These are phyloP conservation scores for Haplosporangium gracile DNA, from an alignment of 192 early-diverging fungal genomes.

Conservation along the genomic window DNA sequence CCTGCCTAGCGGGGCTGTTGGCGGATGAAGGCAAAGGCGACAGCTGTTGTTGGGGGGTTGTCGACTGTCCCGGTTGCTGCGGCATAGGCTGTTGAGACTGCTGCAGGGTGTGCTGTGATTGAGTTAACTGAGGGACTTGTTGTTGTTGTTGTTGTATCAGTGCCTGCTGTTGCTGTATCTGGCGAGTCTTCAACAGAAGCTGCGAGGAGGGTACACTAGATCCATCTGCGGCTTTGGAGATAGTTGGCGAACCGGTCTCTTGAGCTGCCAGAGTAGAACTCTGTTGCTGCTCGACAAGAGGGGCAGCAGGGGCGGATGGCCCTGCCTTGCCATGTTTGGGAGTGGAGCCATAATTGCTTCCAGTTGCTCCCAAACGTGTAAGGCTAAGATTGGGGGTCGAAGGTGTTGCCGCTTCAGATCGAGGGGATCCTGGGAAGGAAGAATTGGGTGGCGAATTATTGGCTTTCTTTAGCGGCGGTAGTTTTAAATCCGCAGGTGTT, in stretches of 20 bases:
- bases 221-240: not conserved
- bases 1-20: not conserved
- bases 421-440: slow-evolving; percentile 32
- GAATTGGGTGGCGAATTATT: slow-evolving; percentile 44
- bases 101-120: slow-evolving; percentile 16
- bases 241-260: not conserved
- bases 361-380: not conserved
- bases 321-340: slow-evolving; percentile 20
- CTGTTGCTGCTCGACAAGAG: not conserved
- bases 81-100: slow-evolving; percentile 18
- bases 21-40: not conserved
- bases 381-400: not conserved
- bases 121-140: slow-evolving; percentile 10
- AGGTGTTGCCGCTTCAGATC: slow-evolving; percentile 18
- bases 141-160: slow-evolving; percentile 14
- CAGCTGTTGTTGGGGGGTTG: not conserved
- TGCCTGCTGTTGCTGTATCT: slow-evolving; percentile 7
- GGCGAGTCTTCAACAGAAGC: slow-evolving; percentile 18
- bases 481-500: slow-evolving; percentile 44
- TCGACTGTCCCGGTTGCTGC: slow-evolving; percentile 3
- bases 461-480: slow-evolving; percentile 35
- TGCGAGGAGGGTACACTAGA: slow-evolving; percentile 22
- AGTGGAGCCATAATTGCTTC: not conserved
- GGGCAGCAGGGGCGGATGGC: not conserved
- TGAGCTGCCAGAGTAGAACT: not conserved